A percentile compares a stretch with the other conserved stretches of the same genome.
These are phyloP conservation scores for Puccinellia tenuiflora DNA, from an alignment of 176 grass and related monocot species.

Conservation along the genomic window DNA sequence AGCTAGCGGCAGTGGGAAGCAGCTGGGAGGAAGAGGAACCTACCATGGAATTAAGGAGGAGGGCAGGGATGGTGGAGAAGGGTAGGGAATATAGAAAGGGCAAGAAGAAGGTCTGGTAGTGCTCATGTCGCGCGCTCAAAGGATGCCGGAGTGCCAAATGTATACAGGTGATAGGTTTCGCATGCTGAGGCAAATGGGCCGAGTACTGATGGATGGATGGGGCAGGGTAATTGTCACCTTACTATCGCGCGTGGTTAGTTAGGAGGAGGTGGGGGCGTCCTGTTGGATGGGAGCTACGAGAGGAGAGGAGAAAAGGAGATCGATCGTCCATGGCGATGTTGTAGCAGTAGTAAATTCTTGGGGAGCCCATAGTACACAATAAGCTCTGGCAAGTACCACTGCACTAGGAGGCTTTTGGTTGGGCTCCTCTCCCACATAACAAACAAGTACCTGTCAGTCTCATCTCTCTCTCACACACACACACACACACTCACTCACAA, in stretches of 20 bases:
- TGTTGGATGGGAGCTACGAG: not conserved
- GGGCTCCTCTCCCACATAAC: constrained; percentile 61
- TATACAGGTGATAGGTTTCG: constrained; percentile 43
- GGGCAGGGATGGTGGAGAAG: constrained; percentile 11
- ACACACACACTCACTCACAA: not conserved
- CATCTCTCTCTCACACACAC: not conserved
- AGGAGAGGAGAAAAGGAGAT: not conserved
- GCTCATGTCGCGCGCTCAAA: constrained; percentile 26
- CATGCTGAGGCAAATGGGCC: constrained; percentile 39
- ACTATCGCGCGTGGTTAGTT: constrained; percentile 48
- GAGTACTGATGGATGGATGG: constrained; percentile 27
- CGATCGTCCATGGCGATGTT: constrained; percentile 25
- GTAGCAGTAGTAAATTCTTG: constrained; percentile 57
- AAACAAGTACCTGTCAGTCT: constrained; percentile 69
- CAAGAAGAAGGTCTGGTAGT: constrained; percentile 23
- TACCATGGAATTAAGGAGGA: not conserved
- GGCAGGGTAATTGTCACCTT: constrained; percentile 60
- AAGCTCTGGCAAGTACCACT: constrained; percentile 54
- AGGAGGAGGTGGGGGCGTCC: constrained; percentile 18
- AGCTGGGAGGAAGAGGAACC: constrained; percentile 13
- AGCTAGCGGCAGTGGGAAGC: constrained; percentile 2
- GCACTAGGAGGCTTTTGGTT: constrained; percentile 63
- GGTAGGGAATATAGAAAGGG: constrained; percentile 38
- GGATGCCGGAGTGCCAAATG: constrained; percentile 43
- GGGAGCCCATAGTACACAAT: constrained; percentile 40